Conservation (phyloP, 805 yeast genomes). For the Clavispora carvajalis region DNA sequence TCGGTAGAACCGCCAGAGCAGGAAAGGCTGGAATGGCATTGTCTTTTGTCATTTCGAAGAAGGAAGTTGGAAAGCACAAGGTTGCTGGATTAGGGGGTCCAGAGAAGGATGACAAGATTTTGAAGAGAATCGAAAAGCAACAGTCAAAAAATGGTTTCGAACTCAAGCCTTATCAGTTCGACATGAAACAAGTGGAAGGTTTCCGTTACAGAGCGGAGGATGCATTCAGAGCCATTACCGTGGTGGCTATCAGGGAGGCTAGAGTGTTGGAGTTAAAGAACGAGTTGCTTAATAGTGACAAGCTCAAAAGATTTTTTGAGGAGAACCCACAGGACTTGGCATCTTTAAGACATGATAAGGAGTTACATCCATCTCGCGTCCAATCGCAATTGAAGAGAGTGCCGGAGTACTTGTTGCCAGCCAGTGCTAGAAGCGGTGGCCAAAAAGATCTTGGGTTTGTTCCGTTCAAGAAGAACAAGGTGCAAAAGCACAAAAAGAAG, state of each 20-base stretch:
- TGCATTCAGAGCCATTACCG: conserved; percentile 92
- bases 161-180: conserved; percentile 83
- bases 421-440: conserved; percentile 54
- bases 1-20: conserved; percentile 97
- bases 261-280: conserved; percentile 82
- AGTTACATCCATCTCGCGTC: conserved; percentile 72
- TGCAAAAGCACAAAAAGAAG: conserved; percentile 38
- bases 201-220: conserved; percentile 96
- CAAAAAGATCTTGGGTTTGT: conserved; percentile 61
- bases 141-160: conserved; percentile 72
- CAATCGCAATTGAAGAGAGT: conserved; percentile 87
- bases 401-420: conserved; percentile 87
- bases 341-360: conserved; percentile 87
- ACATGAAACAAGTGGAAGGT: conserved; percentile 86
- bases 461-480: conserved; percentile 59
- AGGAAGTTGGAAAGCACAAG: conserved; percentile 85
- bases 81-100: conserved; percentile 67
- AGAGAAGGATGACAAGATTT: conserved; percentile 80
- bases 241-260: conserved; percentile 86
- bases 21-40: conserved; percentile 93
- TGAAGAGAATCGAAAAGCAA: conserved; percentile 68
- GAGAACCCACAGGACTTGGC: conserved; percentile 94
- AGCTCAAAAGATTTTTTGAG: conserved; percentile 89
- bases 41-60: conserved; percentile 81
- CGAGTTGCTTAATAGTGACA: conserved; percentile 83